phyloP scores from a whole-genome alignment of 805 yeast genomes.

The Metschnikowia lunata region DNA sequence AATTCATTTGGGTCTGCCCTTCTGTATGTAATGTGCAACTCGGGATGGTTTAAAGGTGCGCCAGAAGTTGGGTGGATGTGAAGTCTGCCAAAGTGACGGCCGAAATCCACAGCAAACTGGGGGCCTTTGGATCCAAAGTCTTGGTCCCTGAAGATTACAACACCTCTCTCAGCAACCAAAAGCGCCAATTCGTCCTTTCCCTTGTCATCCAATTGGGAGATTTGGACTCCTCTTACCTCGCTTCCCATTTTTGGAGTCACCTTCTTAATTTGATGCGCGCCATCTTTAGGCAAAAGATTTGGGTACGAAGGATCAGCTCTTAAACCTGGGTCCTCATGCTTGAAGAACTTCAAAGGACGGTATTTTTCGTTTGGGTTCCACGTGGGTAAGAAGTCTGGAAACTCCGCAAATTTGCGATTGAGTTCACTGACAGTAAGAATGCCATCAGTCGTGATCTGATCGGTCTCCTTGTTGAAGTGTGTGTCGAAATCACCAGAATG shows the following conservation, averaged over 20 bases:
- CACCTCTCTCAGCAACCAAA: conserved; percentile 65
- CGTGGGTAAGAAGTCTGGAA: conserved; percentile 61
- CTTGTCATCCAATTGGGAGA: conserved; percentile 46
- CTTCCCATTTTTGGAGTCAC: conserved; percentile 71
- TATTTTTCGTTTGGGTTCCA: conserved; percentile 60
- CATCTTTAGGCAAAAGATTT: conserved; percentile 44
- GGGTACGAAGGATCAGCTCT: conserved; percentile 57
- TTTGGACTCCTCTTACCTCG: conserved; percentile 56
- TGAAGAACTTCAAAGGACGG: conserved; percentile 51
- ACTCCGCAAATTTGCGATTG: conserved; percentile 23
- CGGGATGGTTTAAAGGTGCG: conserved; percentile 44
- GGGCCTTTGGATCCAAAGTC: conserved; percentile 51
- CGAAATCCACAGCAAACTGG: conserved; percentile 48
- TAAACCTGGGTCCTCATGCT: conserved; percentile 59
- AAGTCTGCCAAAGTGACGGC: conserved; percentile 61
- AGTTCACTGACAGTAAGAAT: conserved; percentile 40
- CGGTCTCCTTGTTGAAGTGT: conserved; percentile 51
- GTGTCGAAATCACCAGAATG: conserved; percentile 35
- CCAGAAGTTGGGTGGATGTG: conserved; percentile 77
- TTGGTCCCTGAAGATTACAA: conserved; percentile 61
- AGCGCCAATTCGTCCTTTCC: conserved; percentile 70
- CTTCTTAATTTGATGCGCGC: conserved; percentile 26
- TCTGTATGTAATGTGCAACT: conserved; percentile 19
- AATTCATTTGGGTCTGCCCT: conserved; percentile 18
- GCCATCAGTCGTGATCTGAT: conserved; percentile 39